phyloP scores from a whole-genome alignment of 768 basidiomycete genomes.

The Tylopilus balloui region DNA sequence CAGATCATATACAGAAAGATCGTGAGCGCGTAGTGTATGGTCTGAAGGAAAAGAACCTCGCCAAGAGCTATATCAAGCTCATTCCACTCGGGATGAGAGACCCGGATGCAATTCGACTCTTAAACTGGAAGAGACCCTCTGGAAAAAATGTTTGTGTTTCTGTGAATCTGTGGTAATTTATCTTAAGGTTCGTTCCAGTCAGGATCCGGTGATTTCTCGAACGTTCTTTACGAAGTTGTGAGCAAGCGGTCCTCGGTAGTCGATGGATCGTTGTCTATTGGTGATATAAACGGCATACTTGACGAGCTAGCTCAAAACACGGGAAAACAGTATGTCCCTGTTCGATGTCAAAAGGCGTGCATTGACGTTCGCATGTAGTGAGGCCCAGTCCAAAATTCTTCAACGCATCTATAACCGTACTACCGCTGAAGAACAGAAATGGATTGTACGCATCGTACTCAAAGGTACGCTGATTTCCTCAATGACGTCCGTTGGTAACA shows the following conservation, averaged over 20 bases:
- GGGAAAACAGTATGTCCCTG: slow-evolving; percentile 62
- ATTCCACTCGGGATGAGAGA: slow-evolving; percentile 79
- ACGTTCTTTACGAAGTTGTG: slow-evolving; percentile 83
- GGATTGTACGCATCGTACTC: slow-evolving; percentile 94
- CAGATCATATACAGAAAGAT: slow-evolving; percentile 65
- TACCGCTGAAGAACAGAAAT: slow-evolving; percentile 86
- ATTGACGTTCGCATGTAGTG: slow-evolving; percentile 42
- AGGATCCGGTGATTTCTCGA: slow-evolving; percentile 82
- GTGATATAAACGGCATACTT: slow-evolving; percentile 76
- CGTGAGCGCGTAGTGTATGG: slow-evolving; percentile 89
- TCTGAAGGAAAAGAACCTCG: slow-evolving; percentile 90
- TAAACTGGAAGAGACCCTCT: slow-evolving; percentile 87
- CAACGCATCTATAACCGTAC: slow-evolving; percentile 72
- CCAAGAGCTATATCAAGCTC: slow-evolving; percentile 87
- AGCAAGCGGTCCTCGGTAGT: slow-evolving; percentile 77
- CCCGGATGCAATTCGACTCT: slow-evolving; percentile 73
- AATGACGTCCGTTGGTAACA: not conserved
- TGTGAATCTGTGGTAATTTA: not conserved
- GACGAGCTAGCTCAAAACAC: slow-evolving; percentile 70
- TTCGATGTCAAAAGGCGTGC: not conserved
- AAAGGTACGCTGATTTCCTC: slow-evolving; percentile 56
- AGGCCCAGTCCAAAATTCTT: slow-evolving; percentile 69
- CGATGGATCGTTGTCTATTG: slow-evolving; percentile 71
- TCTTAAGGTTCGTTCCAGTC: slow-evolving; percentile 38
- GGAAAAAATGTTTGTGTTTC: slow-evolving; percentile 52